Conservation (phyloP, 306 rosid genomes). For the Vigna angularis region DNA sequence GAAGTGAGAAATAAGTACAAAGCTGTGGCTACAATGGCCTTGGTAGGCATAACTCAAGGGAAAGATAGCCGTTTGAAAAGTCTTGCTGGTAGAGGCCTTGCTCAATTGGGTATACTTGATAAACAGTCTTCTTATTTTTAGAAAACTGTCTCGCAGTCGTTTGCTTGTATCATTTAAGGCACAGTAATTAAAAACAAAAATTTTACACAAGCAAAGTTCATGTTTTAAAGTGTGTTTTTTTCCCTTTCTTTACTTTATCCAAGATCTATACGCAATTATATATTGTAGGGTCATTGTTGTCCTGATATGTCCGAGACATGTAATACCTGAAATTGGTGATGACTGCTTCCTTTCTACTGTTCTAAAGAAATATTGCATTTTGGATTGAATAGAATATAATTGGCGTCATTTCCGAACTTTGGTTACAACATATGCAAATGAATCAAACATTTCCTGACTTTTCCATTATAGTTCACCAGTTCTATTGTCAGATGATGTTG, state of each 20-base stretch:
- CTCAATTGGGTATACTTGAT: slow-evolving; percentile 62
- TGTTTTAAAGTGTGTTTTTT: not conserved
- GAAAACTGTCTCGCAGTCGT: slow-evolving; percentile 2
- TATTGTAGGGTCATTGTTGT: not conserved
- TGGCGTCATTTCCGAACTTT: not conserved
- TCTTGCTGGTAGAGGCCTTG: slow-evolving; percentile 67
- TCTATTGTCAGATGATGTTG: not conserved
- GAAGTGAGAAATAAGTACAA: slow-evolving; percentile 53
- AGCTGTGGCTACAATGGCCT: slow-evolving; percentile 54
- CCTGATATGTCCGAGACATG: not conserved
- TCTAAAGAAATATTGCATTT: not conserved
- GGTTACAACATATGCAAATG: not conserved
- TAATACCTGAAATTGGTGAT: not conserved
- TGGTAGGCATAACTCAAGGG: slow-evolving; percentile 65
- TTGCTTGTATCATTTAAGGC: slow-evolving; percentile 19
- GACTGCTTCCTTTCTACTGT: slow-evolving; percentile 4
- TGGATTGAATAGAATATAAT: not conserved
- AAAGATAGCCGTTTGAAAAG: slow-evolving; percentile 58
- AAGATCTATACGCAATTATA: not conserved
- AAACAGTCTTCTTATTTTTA: slow-evolving; percentile 68
- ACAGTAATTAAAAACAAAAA: not conserved
- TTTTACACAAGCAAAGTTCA: not conserved
- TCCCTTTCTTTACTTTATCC: not conserved
- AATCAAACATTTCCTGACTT: not conserved
- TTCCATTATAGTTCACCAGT: not conserved